A percentile compares a stretch with the other conserved stretches of the same genome.
These are phyloP conservation scores for Aspergillus sp. DNA, from an alignment of 2,329 filamentous ascomycete species.

Conservation along the genomic window DNA sequence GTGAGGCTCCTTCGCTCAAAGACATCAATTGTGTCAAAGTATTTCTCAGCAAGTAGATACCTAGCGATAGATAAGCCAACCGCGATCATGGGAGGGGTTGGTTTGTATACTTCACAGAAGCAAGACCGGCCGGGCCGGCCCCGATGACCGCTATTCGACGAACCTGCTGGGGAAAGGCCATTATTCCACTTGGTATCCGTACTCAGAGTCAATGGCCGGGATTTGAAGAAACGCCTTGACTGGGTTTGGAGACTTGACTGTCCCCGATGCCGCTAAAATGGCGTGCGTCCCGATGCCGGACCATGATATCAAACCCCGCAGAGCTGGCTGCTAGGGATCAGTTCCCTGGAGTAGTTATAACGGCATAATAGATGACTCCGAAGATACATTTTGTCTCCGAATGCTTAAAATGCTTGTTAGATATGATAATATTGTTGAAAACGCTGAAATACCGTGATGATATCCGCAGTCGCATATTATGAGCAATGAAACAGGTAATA, in stretches of 20 bases:
- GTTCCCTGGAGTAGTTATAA: neutral
- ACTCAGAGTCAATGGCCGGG: neutral
- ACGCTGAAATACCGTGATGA: neutral
- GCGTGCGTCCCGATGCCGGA: conserved; percentile 1
- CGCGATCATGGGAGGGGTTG: neutral
- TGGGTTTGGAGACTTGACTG: neutral
- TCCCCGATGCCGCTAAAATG: neutral
- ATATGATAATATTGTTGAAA: neutral
- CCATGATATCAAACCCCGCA: neutral
- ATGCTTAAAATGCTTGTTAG: neutral
- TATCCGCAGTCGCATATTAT: neutral
- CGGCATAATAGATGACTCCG: neutral
- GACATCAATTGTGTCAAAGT: conserved; percentile 69
- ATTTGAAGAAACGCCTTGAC: neutral
- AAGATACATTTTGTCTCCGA: neutral
- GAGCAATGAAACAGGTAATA: conserved; percentile 11
- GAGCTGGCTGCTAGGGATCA: neutral
- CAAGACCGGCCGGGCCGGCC: conserved; percentile 76
- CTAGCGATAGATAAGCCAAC: conserved; percentile 36
- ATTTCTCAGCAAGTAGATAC: conserved; percentile 71
- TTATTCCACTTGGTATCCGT: conserved; percentile 1
- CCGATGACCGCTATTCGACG: conserved; percentile 71
- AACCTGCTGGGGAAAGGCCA: conserved; percentile 26
- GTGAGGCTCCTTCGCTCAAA: conserved; percentile 77
- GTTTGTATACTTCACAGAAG: conserved; percentile 65